Percentiles rank a stretch among this genome's conserved stretches.
Conservation (phyloP, 495 filamentous ascomycete species). For the Tetracladium marchalianum region DNA sequence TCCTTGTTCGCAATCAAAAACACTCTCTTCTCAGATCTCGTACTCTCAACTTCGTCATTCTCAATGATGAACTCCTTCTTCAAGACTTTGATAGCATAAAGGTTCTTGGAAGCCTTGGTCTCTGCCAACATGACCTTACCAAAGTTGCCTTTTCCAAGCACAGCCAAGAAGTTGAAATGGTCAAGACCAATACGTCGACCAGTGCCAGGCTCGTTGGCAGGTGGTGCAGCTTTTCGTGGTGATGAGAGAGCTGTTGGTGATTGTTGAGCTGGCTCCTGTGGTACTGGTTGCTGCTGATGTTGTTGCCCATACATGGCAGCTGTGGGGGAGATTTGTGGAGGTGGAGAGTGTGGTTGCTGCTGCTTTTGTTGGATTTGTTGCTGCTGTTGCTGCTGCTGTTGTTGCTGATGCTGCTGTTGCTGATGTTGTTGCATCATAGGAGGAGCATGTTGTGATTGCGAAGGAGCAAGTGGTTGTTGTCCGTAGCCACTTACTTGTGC, state of each 20-base stretch:
- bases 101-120: constrained; percentile 79
- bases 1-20: constrained; percentile 97
- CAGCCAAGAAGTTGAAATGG: constrained; percentile 98
- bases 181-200: constrained; percentile 84
- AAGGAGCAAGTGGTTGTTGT: constrained; percentile 23
- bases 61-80: constrained; percentile 99
- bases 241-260: constrained; percentile 28
- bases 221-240: constrained; percentile 41
- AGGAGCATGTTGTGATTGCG: constrained; percentile 5
- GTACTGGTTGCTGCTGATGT: not conserved
- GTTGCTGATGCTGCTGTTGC: constrained; percentile 26
- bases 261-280: constrained; percentile 19
- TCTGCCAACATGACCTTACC: constrained; percentile 99
- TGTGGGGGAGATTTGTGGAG: constrained; percentile 14
- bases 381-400: constrained; percentile 16
- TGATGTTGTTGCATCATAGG: constrained; percentile 23
- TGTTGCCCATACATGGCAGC: not conserved
- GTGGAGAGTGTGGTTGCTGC: constrained; percentile 20
- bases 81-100: constrained; percentile 98
- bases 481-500: constrained; percentile 42
- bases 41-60: constrained; percentile 99
- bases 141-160: constrained; percentile 98
- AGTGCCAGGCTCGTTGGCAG: constrained; percentile 50
- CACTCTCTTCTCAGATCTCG: constrained; percentile 92
- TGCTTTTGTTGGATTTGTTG: constrained; percentile 18